Percentiles rank a stretch among this genome's conserved stretches.
Conservation (phyloP, 208 protist species). For the Blechomonas ayalai region DNA sequence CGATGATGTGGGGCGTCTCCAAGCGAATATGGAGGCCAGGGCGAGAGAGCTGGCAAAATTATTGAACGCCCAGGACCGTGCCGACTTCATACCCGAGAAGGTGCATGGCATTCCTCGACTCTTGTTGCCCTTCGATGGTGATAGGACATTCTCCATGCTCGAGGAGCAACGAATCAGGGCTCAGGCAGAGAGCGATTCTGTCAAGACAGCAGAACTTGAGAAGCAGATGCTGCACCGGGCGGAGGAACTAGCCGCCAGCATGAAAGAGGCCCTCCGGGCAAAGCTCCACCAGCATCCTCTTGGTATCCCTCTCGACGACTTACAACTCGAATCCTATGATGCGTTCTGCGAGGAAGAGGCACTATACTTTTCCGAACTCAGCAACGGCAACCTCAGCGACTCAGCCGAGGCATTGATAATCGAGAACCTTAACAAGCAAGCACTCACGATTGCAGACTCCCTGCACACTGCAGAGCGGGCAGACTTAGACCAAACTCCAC, state of each 20-base stretch:
- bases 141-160: constrained; percentile 30
- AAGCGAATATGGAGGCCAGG: constrained; percentile 23
- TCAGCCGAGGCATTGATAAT: constrained; percentile 3
- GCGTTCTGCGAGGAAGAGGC: constrained; percentile 7
- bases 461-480: constrained; percentile 3
- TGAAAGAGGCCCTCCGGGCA: no score
- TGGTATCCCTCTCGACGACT: constrained; percentile 9
- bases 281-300: no score
- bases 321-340: constrained; percentile 9
- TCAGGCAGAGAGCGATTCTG: constrained; percentile 10
- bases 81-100: constrained; percentile 22
- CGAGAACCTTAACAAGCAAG: constrained; percentile 5
- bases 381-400: constrained; percentile 5
- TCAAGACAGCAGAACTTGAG: constrained; percentile 10
- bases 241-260: constrained; percentile 10
- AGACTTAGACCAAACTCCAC: constrained; percentile 10
- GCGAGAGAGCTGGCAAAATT: constrained; percentile 31
- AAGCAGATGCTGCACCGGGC: constrained; percentile 5
- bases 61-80: constrained; percentile 33
- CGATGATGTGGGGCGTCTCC: constrained; percentile 13
- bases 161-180: constrained; percentile 24
- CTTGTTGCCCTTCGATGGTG: constrained; percentile 36
- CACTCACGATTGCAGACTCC: constrained; percentile 5
- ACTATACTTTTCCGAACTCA: constrained; percentile 2
- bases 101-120: constrained; percentile 34